Evolutionary conservation across 1,284 basidiomycete genomes (phyloP), one percentile per base, ranked within the genome.

Genomic region (Leccinum subrobustum): DNA sequence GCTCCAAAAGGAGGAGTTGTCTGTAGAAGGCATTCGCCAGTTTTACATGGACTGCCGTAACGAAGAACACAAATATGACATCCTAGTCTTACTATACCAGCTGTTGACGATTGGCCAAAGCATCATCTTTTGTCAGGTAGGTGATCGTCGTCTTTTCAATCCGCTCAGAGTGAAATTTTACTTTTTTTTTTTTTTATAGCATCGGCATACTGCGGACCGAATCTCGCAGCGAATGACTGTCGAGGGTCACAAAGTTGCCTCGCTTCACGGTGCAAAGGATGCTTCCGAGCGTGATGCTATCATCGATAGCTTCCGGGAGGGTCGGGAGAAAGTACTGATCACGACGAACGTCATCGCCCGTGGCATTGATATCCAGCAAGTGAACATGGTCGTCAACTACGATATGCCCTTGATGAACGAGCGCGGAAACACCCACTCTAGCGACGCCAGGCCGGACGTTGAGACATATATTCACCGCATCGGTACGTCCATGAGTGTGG

Each of bases 391-490:
- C 20, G 92, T 96, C 72, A 98, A 99, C 79, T 99, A 99, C 74
- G 97, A 99, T 75, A 84, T 99, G 56, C 97, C 97, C 1, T 81
- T 93, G 66, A 84, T 93, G 78, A 87, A 85, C 69, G 88, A 91
- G 69, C 83, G 87, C 16, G 80, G 81, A 58, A 79, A 79, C 65
- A 67, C 71, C 2, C 71, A 72, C 62, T 68, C 72, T 35, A 70
- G 70, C 27, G 86, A 87, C 65, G 79, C 77, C 52, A 77, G 75
- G 65, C 93, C 95, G 0, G 97, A 99, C 75, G 82, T 96, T 33
- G 97, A 99, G 80, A 99, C 96, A 1, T 99, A 99, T 74, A 89
- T 99, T 60, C 97, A 99, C 78, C 89, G 97, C 65, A 99, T 99
- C 64, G 96, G 96, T 93, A 62, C 58, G 88, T 79, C 9, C 2